A percentile compares a stretch with the other conserved stretches of the same genome.
phyloP scores from a whole-genome alignment of 176 grass and related monocot species.

The Eragrostis curvula region DNA sequence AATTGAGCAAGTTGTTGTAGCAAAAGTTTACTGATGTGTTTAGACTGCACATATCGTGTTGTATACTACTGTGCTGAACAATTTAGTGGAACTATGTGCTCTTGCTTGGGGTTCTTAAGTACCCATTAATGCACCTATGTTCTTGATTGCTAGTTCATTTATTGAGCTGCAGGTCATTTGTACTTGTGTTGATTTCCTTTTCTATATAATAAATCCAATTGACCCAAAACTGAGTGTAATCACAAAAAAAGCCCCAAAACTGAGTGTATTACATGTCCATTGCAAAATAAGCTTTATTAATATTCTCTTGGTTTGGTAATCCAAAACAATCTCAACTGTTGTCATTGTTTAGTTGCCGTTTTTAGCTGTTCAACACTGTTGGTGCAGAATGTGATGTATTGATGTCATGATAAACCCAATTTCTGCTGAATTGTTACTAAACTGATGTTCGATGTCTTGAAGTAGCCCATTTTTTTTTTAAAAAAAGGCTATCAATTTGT shows the following conservation, averaged over 20 bases:
- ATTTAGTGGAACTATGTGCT: not conserved
- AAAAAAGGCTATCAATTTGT: not conserved
- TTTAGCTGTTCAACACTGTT: not conserved
- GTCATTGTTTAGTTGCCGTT: not conserved
- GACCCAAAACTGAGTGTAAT: not conserved
- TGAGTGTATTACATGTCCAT: not conserved
- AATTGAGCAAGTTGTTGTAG: slow-evolving; percentile 20
- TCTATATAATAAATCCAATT: not conserved
- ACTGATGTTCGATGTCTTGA: not conserved
- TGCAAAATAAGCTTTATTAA: slow-evolving; percentile 1
- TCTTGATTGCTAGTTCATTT: slow-evolving; percentile 18
- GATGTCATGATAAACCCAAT: not conserved
- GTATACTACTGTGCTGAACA: not conserved
- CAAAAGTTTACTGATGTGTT: slow-evolving; percentile 6
- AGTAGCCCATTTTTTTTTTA: slow-evolving; percentile 3
- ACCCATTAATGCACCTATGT: not conserved
- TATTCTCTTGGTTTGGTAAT: not conserved
- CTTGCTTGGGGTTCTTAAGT: not conserved
- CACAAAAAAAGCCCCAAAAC: too few species aligned
- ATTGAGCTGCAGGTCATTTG: not conserved
- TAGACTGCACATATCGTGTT: not conserved
- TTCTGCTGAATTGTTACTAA: not conserved
- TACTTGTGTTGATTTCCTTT: not conserved
- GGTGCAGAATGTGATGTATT: not conserved
- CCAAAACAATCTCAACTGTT: not conserved